Evolutionary conservation across 805 yeast genomes (phyloP).

Genomic region (Kazachstania martiniae): DNA sequence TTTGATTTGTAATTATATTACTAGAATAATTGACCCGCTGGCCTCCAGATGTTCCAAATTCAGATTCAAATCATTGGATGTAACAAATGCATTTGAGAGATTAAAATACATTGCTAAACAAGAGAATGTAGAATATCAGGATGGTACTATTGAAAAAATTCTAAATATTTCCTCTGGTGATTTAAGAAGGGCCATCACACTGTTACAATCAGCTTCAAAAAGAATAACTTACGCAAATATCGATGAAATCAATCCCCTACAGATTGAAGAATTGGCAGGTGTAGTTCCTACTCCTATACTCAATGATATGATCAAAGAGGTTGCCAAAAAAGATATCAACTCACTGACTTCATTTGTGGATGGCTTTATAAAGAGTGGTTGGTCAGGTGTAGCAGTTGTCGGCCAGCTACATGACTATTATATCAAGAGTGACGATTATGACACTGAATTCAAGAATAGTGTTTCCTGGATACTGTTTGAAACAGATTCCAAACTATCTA

Average conservation of each 20-base stretch:
- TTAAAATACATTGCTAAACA: constrained; percentile 49
- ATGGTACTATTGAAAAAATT: constrained; percentile 49
- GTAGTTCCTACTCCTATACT: constrained; percentile 46
- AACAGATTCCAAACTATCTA: constrained; percentile 61
- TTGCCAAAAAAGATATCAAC: constrained; percentile 25
- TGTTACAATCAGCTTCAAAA: constrained; percentile 73
- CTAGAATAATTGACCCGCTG: constrained; percentile 91
- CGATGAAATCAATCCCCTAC: constrained; percentile 32
- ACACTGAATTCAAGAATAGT: constrained; percentile 47
- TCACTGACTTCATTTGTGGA: constrained; percentile 36
- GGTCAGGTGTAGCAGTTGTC: constrained; percentile 66
- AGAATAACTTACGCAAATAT: constrained; percentile 31
- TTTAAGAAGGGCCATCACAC: constrained; percentile 84
- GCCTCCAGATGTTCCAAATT: constrained; percentile 96
- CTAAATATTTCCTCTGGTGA: constrained; percentile 78
- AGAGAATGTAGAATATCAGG: constrained; percentile 32
- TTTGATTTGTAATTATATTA: constrained; percentile 89
- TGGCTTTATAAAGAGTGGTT: constrained; percentile 52
- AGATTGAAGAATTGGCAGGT: constrained; percentile 68
- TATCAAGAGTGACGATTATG: constrained; percentile 41
- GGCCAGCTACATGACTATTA: constrained; percentile 63
- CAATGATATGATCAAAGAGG: constrained; percentile 31
- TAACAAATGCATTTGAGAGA: constrained; percentile 57
- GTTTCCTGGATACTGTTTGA: constrained; percentile 60
- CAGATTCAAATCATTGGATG: constrained; percentile 72